Evolutionary conservation across 2,329 filamentous ascomycete genomes (phyloP), one percentile per base, ranked within the genome.

Genomic region (Fusarium hainanense): DNA sequence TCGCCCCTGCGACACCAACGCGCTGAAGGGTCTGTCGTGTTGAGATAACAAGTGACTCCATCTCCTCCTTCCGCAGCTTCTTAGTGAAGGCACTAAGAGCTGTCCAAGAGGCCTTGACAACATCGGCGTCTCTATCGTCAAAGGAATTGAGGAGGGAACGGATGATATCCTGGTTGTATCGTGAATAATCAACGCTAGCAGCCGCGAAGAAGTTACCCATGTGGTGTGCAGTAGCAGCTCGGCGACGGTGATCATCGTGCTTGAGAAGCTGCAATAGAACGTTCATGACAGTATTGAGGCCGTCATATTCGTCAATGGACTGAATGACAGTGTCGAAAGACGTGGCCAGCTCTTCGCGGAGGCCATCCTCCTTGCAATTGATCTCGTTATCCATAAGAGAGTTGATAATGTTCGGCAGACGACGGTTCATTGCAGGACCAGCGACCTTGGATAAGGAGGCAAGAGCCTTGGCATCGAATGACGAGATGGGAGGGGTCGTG

Each of bases 101-200:
- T 57, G 89, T 86, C 94, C 94, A 98, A 23, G 95, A 90, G 46
- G 93, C 88, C 83, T 97, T 97, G 75, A 98, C 92, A 6, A 98
- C 95, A 23, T 91, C 89, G 66, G 82, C 81, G 76, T 98, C 96
- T 55, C 88, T 82, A 75, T 99, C 96, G 75, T 96, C 94, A 77
- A 99, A 99, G 0, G 93, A 94, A 71, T 97, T 92, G 58, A 99
- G 88, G 55, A 99, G 84, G 6, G 93, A 91, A 16, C 95, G 92
- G 75, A 99, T 93, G 55, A 99, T 92, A 75, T 99, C 95, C 77
- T 95, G 94, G 79, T 98, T 94, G 84, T 98, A 99, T 52, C 95
- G 88, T 28, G 95, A 97, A 81, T 97, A 98, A 81, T 99, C 96
- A 28, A 97, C 87, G 25, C 92, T 88, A 11, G 93, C 87, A 54